Base-by-base conservation (phyloP, 139 green algal species). In the Marvania coccoides region DNA sequence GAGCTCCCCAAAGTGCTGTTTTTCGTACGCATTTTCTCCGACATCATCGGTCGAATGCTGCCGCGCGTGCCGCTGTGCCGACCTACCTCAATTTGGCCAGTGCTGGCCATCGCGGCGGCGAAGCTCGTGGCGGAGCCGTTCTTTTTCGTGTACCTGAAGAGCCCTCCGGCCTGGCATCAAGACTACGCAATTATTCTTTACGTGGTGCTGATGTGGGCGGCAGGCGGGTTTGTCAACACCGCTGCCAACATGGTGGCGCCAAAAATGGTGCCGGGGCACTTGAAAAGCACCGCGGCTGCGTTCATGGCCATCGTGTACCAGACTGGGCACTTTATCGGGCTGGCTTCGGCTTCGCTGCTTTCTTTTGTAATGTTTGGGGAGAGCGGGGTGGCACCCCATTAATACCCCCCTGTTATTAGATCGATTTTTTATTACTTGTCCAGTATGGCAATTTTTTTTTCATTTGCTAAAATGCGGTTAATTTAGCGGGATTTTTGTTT, bases 91-190 rank as follows among this genome's bases (percentile, higher is more conserved):
- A 77, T 73, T 9, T 36, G 6, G 7, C 34, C 65, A 2, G 67
- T 88, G 58, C 65, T 89, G 46, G 31, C 26, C 1, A 59, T 85
- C 26, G 64, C 68, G 1, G 24, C 47, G 0, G 53, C 47, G 33
- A 69, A 83, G 65, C 34, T 80, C 30, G 57, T 46, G 61, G 14
- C 61, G 1, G 58, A 65, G 0, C 78, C 69, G 1, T 29, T 80
- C 4, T 85, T 85, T 58, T 88, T 91, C 53, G 12, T 81, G 0
- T 93, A 93, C 76, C 74, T 93, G 47, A 82, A 85, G 70, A 66
- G 37, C 2, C 35, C 58, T 2, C 42, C 63, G 0, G 9, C 33
- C 19, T 69, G 74, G 66, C 74, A 79, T 53, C 65, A 75, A 45
- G 86, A 92, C 68, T 42, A 53, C 5, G 40, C 78, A 13, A 78